Percentiles rank a stretch among this genome's conserved stretches.
phyloP scores from a whole-genome alignment of 768 basidiomycete species.

The Boletus rubropictus region DNA sequence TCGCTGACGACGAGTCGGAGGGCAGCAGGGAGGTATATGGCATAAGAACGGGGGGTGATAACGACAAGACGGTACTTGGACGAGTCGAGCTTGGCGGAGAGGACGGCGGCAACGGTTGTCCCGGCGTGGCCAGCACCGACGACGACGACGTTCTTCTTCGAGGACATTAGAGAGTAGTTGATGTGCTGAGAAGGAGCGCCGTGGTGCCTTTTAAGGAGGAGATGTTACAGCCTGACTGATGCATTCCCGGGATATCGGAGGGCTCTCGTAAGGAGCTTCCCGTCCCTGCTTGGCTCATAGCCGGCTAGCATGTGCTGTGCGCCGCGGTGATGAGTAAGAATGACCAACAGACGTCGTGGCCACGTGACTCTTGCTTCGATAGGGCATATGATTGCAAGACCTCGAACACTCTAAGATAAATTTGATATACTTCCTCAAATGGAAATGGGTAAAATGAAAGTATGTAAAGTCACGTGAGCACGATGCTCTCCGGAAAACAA shows the following conservation, averaged over 20 bases:
- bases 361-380: no score
- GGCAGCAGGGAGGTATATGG: conserved; percentile 44
- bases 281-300: no score
- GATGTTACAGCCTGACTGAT: background rate
- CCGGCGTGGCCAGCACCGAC: conserved; percentile 54
- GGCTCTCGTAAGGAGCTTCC: no score
- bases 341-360: no score
- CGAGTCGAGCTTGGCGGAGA: conserved; percentile 47
- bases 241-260: background rate
- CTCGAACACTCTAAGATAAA: no score
- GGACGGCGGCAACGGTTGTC: conserved; percentile 37
- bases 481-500: conserved; percentile 52
- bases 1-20: conserved; percentile 46
- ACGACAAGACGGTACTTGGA: conserved; percentile 48
- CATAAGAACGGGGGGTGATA: conserved; percentile 47
- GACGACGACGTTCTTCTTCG: conserved; percentile 41
- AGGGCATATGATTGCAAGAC: no score
- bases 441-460: no score
- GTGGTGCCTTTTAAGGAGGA: background rate
- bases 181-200: background rate
- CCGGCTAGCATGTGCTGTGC: no score
- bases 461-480: no score
- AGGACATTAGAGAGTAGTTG: background rate
- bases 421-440: no score
- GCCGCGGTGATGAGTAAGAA: no score